Evolutionary conservation across 345 rosid genomes (phyloP).

Genomic region (Brassica incana): DNA sequence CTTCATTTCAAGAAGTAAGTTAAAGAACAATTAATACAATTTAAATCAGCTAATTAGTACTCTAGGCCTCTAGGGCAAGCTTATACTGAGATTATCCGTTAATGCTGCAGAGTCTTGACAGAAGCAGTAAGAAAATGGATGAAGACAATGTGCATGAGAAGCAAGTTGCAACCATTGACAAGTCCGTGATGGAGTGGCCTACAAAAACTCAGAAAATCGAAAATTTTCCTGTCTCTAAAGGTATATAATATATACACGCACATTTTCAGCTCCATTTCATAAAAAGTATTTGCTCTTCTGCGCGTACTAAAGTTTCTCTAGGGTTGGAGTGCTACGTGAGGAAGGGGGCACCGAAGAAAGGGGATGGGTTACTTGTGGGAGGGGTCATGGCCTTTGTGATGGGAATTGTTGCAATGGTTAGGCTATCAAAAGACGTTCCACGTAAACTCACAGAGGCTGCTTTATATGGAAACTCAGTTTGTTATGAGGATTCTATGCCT

Average conservation of each 20-base stretch:
- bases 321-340: conserved; percentile 34
- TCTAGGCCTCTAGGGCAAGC: background rate
- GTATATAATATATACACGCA: conserved; percentile 1
- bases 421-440: conserved; percentile 67
- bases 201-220: conserved; percentile 19
- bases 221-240: conserved; percentile 28
- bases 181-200: conserved; percentile 40
- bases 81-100: background rate
- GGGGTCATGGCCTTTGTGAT: conserved; percentile 64
- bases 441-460: conserved; percentile 60
- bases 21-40: background rate
- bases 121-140: conserved; percentile 27
- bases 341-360: conserved; percentile 35
- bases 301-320: conserved; percentile 11
- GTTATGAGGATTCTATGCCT: conserved; percentile 31
- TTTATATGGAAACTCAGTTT: conserved; percentile 50
- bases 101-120: conserved; percentile 19
- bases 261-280: background rate
- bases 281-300: background rate
- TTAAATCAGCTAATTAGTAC: background rate
- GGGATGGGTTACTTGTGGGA: conserved; percentile 42
- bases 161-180: conserved; percentile 53
- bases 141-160: conserved; percentile 35
- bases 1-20: conserved; percentile 30
- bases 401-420: conserved; percentile 69